Base-by-base conservation (phyloP, 306 rosid species). In the Herpetospermum pedunculosum region DNA sequence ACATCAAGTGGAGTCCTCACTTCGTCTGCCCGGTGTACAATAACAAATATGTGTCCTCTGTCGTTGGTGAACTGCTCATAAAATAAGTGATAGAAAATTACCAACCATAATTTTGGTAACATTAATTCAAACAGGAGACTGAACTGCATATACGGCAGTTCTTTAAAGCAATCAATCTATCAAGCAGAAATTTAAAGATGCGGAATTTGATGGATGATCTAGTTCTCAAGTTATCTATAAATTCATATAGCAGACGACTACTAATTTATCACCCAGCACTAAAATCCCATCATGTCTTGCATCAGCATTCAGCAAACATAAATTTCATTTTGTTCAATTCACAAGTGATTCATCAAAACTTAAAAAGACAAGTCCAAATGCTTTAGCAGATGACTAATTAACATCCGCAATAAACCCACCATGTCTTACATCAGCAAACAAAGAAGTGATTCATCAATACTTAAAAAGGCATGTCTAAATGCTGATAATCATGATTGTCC, bases 31-130 rank as follows among this genome's bases (percentile, higher is more conserved):
- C 88, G 80, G 85, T 94, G 97, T 79, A 94, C 85, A 6, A 96
- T 84, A 76, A 94, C 87, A 76, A 94, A 85, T 47, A 94, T 89
- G 53, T 94, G 98, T 74, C 98, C 97, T 80, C 79, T 82, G 78
- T 84, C 87, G 58, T 69, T 77, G 74, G 94, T 94, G 87, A 94
- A 91, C 97, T 88, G 90, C 87, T 85, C 23, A 19, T 32, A 54
- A 72, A 82, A 19, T 32, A 54, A 72, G 81, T 47, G 52, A 30
- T 10, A 63, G 34, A 34, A 15, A 37, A 28, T 63, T 15, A 48
- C 23, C 47, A 50, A 38, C 26, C 38, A 10, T 35, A 76, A 35
- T 7, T 25, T 23, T 26, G 46, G 28, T 62, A 28, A 40, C 37
- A 67, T 40, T 35, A 49, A 50, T 47, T 76, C 79, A 65, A 75